Evolutionary conservation across 371 early-diverging fungal genomes (phyloP), one percentile per base, ranked within the genome.

Genomic region (Aphelidium insulamus): DNA sequence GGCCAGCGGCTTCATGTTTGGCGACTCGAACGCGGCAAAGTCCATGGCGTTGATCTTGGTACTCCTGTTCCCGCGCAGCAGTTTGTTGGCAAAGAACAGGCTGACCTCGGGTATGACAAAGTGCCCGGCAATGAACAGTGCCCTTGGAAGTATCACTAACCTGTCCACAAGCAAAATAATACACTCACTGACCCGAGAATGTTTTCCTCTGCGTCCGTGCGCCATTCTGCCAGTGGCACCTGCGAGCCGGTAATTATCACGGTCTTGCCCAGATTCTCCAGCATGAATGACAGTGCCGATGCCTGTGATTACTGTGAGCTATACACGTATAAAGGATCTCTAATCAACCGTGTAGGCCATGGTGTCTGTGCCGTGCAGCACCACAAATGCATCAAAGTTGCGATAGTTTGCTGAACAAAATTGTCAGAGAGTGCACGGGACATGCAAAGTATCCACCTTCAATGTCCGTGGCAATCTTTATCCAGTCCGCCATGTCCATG

Each of bases 171-270:
- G 20, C 26, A 22, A n/a, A 3, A 58, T 58, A 30, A 64, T 61
- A 0, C 56, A 58, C 8, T 61, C 39, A 2, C 58, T 53, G 2
- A n/a, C n/a, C 90, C 86, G 5, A 97, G 53, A 7, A 97, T 55
- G 43, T 97, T 97, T 28, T 94, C 91, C 2, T 86, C 75, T 4
- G 87, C 94, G 51, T 97, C 97, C 52, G 85, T 97, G 32, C 94
- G 72, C 10, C 90, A 77, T 52, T 97, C 95, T 5, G 92, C 74
- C 33, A 97, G 57, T 2, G 97, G 97, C 2, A 77, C 71, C 48
- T 94, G 94, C 2, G 91, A 87, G 5, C 97, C 97, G 0, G 91
- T 97, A 27, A 97, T 55, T 40, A 97, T 91, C 17, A 97, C 94
- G 4, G 94, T 80, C 50, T 94, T 94, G 21, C 91, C 94, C 24